Percentiles rank a stretch among this genome's conserved stretches.
These are phyloP conservation scores for Corchorus olitorius DNA, from an alignment of 345 rosid genomes.

Conservation along the genomic window DNA sequence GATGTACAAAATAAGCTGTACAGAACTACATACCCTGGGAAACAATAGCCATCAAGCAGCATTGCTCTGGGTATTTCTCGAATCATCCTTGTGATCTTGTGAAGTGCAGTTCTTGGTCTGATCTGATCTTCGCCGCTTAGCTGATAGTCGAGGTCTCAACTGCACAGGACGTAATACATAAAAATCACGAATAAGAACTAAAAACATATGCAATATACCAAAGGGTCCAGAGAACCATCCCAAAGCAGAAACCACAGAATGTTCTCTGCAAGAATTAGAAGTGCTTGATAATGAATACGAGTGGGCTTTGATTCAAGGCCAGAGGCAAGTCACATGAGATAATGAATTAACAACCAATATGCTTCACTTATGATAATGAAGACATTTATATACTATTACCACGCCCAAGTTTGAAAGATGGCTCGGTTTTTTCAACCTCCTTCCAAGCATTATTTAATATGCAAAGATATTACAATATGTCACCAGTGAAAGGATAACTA, in stretches of 20 bases:
- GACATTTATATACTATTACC: not conserved
- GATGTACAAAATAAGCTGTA: slow-evolving; percentile 14
- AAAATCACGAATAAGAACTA: not conserved
- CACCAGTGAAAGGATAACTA: not conserved
- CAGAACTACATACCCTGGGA: not conserved
- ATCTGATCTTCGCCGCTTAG: slow-evolving; percentile 40
- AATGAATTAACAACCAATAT: not conserved
- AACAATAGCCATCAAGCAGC: not conserved
- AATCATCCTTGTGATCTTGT: not conserved
- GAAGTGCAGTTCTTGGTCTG: slow-evolving; percentile 10
- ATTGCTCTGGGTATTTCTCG: not conserved
- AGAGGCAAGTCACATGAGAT: not conserved
- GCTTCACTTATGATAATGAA: too few relatives aligned
- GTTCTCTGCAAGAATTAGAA: not conserved
- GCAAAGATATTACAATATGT: not conserved
- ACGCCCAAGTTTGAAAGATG: not conserved
- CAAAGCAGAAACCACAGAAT: not conserved
- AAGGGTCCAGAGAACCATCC: not conserved
- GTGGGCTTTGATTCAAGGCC: not conserved
- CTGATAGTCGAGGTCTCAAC: slow-evolving; percentile 56
- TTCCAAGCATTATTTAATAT: not conserved
- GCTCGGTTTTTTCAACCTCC: not conserved
- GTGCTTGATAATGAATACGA: too few relatives aligned
- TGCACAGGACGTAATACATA: slow-evolving; percentile 34
- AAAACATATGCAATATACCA: not conserved